Conservation (phyloP, 2,329 filamentous ascomycete species). For the Colletotrichum navitas region DNA sequence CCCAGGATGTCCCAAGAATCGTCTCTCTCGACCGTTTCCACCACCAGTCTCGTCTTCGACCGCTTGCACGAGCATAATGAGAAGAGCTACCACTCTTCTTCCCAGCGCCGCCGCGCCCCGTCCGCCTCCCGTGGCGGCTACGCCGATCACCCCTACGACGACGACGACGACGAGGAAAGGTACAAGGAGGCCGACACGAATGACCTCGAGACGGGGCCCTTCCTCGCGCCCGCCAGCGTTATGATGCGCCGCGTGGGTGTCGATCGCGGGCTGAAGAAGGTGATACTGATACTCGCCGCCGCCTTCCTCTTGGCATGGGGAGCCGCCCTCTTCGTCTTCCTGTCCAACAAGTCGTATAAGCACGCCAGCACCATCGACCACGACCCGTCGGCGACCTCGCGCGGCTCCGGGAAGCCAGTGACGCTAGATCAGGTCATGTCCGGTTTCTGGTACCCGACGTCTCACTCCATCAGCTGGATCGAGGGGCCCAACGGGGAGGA, state of each 20-base stretch:
- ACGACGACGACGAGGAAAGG: slow-evolving; percentile 50
- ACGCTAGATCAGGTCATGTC: slow-evolving; percentile 77
- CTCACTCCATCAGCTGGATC: slow-evolving; percentile 81
- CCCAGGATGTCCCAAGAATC: slow-evolving; percentile 61
- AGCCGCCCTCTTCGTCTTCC: slow-evolving; percentile 74
- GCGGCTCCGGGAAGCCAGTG: slow-evolving; percentile 77
- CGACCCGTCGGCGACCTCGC: slow-evolving; percentile 74
- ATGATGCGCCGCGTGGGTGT: slow-evolving; percentile 64
- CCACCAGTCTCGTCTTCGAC: slow-evolving; percentile 85
- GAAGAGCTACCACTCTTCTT: slow-evolving; percentile 47
- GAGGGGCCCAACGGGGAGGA: slow-evolving; percentile 81
- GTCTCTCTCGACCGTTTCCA: slow-evolving; percentile 83
- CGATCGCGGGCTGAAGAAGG: slow-evolving; percentile 74
- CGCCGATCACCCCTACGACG: slow-evolving; percentile 57
- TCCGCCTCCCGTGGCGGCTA: slow-evolving; percentile 46
- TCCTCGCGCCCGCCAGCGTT: slow-evolving; percentile 56
- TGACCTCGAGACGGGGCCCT: slow-evolving; percentile 67
- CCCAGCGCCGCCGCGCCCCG: slow-evolving; percentile 30
- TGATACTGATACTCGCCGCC: slow-evolving; percentile 70
- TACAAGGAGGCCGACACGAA: slow-evolving; percentile 55
- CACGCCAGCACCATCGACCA: slow-evolving; percentile 73
- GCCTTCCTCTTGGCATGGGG: slow-evolving; percentile 77
- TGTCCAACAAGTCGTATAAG: slow-evolving; percentile 75
- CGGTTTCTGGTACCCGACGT: slow-evolving; percentile 74
- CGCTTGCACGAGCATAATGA: slow-evolving; percentile 72